Evolutionary conservation across 352 stramenopile genomes (phyloP).

Genomic region (Phytophthora sp.): DNA sequence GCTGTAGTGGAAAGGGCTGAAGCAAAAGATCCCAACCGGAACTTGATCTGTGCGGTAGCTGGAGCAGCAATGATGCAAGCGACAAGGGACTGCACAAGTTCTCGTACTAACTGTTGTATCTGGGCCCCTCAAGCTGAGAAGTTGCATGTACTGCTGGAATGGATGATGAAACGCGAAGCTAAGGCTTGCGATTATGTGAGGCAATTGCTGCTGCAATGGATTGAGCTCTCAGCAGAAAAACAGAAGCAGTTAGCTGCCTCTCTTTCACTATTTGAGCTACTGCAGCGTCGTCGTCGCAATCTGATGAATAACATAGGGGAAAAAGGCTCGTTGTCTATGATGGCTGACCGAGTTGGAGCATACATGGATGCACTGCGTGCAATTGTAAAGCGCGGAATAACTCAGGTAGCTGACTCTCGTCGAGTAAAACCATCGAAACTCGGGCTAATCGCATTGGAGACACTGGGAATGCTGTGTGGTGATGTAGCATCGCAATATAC

Average conservation of each 20-base stretch:
- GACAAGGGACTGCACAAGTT: slow-evolving; percentile 45
- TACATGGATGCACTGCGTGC: slow-evolving; percentile 25
- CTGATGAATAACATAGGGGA: not conserved
- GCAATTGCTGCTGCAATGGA: slow-evolving; percentile 41
- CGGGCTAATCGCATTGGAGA: slow-evolving; percentile 55
- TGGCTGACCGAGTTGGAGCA: slow-evolving; percentile 8
- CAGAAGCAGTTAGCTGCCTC: slow-evolving; percentile 56
- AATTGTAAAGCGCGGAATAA: slow-evolving; percentile 24
- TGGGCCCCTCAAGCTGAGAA: slow-evolving; percentile 60
- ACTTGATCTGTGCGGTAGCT: slow-evolving; percentile 52
- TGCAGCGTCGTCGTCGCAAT: slow-evolving; percentile 40
- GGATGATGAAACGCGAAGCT: slow-evolving; percentile 41
- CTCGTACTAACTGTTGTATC: slow-evolving; percentile 61
- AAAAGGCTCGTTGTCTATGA: not conserved
- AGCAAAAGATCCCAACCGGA: slow-evolving; percentile 25
- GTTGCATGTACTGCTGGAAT: slow-evolving; percentile 54
- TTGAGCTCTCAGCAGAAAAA: slow-evolving; percentile 41
- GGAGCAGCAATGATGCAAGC: slow-evolving; percentile 47
- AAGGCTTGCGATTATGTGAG: slow-evolving; percentile 21
- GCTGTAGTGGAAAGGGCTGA: not conserved
- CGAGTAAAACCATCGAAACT: slow-evolving; percentile 61
- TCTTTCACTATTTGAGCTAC: slow-evolving; percentile 67
- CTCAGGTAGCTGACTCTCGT: slow-evolving; percentile 14
- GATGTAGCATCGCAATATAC: slow-evolving; percentile 32
- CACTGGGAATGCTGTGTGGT: slow-evolving; percentile 47